Percentiles rank a stretch among this genome's conserved stretches.
Evolutionary conservation across 2,329 filamentous ascomycete genomes (phyloP).

Genomic region (Arthrinium puccinioides): DNA sequence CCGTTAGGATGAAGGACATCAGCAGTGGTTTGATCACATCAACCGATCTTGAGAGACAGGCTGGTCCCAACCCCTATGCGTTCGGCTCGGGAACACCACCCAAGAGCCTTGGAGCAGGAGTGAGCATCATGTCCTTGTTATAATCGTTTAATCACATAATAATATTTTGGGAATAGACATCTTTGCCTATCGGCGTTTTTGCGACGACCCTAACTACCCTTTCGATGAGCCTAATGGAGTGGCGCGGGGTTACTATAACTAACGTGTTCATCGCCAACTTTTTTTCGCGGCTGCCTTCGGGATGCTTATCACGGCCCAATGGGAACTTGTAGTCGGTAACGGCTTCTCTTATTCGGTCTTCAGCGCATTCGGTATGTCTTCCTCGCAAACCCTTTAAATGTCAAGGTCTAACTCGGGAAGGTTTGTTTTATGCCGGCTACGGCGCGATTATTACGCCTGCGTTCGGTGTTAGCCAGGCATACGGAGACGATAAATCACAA

Average conservation of each 20-base stretch:
- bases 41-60: too few species aligned
- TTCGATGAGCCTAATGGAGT: slow-evolving; percentile 48
- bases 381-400: too few species aligned
- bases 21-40: too few species aligned
- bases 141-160: not conserved
- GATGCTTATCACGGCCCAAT: slow-evolving; percentile 46
- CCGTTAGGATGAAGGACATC: too few species aligned
- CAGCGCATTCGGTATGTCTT: slow-evolving; percentile 39
- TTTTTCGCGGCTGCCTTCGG: slow-evolving; percentile 41
- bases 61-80: not conserved
- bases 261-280: slow-evolving; percentile 49
- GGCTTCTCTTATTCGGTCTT: slow-evolving; percentile 46
- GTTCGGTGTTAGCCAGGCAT: slow-evolving; percentile 16
- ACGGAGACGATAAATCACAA: slow-evolving; percentile 14
- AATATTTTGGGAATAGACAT: too few species aligned
- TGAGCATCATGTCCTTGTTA: not conserved
- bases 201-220: slow-evolving; percentile 47
- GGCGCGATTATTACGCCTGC: slow-evolving; percentile 16
- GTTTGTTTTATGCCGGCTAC: slow-evolving; percentile 18
- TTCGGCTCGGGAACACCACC: not conserved
- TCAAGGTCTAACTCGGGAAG: slow-evolving; percentile 1
- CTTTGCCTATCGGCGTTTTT: slow-evolving; percentile 44
- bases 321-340: slow-evolving; percentile 46
- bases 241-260: slow-evolving; percentile 38
- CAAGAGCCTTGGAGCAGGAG: not conserved